A percentile compares a stretch with the other conserved stretches of the same genome.
phyloP scores from a whole-genome alignment of 352 stramenopile genomes.

The Globisporangium lucens region DNA sequence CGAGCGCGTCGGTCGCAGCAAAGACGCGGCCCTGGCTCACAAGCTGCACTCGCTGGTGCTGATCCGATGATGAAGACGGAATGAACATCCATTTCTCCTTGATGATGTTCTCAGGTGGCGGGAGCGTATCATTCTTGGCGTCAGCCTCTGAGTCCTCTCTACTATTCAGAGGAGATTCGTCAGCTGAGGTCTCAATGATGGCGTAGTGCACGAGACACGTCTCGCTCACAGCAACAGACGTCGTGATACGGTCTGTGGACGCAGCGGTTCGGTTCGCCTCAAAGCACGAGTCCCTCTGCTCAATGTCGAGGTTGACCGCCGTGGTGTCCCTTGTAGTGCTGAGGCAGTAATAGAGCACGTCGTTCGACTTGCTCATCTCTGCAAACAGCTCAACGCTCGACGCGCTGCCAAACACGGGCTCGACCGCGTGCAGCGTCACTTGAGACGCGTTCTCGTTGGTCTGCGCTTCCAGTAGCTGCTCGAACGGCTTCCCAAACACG shows the following conservation, averaged over 20 bases:
- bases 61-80: background rate
- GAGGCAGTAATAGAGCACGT: slow-evolving; percentile 55
- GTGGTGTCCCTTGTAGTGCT: background rate
- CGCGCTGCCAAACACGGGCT: slow-evolving; percentile 34
- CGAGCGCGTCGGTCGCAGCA: background rate
- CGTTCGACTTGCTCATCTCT: slow-evolving; percentile 53
- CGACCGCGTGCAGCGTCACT: slow-evolving; percentile 27
- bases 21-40: slow-evolving; percentile 9
- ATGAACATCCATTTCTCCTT: slow-evolving; percentile 11
- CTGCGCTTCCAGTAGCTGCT: slow-evolving; percentile 37
- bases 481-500: slow-evolving; percentile 48
- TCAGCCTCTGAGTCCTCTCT: background rate
- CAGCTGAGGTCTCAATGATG: slow-evolving; percentile 15
- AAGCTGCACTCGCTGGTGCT: slow-evolving; percentile 7
- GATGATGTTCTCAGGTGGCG: slow-evolving; percentile 12
- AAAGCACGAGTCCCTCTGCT: slow-evolving; percentile 1
- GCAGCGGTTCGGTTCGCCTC: slow-evolving; percentile 35
- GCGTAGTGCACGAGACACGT: slow-evolving; percentile 50
- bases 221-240: slow-evolving; percentile 23
- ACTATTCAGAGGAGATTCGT: background rate
- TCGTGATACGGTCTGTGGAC: slow-evolving; percentile 31
- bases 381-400: slow-evolving; percentile 40
- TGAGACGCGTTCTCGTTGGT: slow-evolving; percentile 72
- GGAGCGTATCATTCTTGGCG: background rate
- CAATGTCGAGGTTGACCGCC: background rate